A percentile compares a stretch with the other conserved stretches of the same genome.
phyloP scores from a whole-genome alignment of 805 yeast species.

The Cyberlindnera xylosilytica region DNA sequence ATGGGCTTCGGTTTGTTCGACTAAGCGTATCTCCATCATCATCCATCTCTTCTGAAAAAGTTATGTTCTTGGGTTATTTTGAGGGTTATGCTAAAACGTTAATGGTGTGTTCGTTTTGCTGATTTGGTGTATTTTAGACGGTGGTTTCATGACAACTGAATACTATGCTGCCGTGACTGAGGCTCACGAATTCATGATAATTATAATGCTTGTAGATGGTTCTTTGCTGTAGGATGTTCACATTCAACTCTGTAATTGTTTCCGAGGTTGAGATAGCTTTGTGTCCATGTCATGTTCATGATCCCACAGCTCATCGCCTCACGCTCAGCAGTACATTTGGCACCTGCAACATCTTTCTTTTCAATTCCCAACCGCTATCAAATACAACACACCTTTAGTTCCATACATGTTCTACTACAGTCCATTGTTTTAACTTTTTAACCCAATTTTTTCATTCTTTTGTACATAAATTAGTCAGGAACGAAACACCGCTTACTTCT shows the following conservation, averaged over 20 bases:
- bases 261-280: too few relatives aligned
- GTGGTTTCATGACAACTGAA: slow-evolving; percentile 1
- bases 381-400: too few relatives aligned
- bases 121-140: slow-evolving; percentile 1
- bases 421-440: background rate
- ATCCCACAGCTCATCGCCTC: too few relatives aligned
- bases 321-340: too few relatives aligned
- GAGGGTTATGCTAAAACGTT: slow-evolving; percentile 4
- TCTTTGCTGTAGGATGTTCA: too few relatives aligned
- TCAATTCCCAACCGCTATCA: too few relatives aligned
- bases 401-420: background rate
- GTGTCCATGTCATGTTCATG: too few relatives aligned
- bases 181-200: slow-evolving; percentile 10
- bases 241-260: too few relatives aligned
- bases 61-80: slow-evolving; percentile 4
- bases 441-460: slow-evolving; percentile 19
- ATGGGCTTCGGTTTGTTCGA: slow-evolving; percentile 96
- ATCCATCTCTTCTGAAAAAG: background rate
- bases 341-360: too few relatives aligned
- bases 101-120: slow-evolving; percentile 9
- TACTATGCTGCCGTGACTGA: slow-evolving; percentile 1
- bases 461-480: slow-evolving; percentile 23
- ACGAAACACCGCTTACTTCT: slow-evolving; percentile 61
- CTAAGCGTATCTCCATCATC: slow-evolving; percentile 36
- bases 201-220: background rate